phyloP scores from a whole-genome alignment of 139 green algal species.

The Chlamydomonas eustigma region DNA sequence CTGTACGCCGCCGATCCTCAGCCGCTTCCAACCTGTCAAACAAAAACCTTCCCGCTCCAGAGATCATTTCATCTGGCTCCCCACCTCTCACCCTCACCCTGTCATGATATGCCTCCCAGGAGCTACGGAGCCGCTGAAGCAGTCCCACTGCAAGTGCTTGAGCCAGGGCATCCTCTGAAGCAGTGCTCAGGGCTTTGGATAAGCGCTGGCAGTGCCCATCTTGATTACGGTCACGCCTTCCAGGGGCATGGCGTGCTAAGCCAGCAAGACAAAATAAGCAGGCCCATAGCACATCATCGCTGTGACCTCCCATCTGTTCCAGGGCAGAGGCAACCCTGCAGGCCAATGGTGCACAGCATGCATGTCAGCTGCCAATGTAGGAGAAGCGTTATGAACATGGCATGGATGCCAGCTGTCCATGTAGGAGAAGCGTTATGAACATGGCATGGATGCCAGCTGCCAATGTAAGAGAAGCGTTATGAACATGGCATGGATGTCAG shows the following conservation, averaged over 20 bases:
- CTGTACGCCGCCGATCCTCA: no score
- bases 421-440: neutral
- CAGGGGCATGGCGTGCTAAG: neutral
- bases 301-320: neutral
- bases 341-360: neutral
- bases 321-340: neutral
- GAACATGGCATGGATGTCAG: no score
- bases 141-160: neutral
- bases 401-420: neutral
- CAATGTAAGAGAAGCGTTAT: no score
- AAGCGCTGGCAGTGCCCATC: neutral
- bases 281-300: slow-evolving; percentile 10
- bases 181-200: neutral
- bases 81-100: neutral
- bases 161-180: neutral
- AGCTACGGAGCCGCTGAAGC: neutral
- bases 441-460: no score
- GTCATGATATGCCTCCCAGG: neutral
- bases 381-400: neutral
- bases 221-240: neutral
- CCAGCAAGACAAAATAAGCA: slow-evolving; percentile 8
- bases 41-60: neutral
- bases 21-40: neutral
- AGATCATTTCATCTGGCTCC: slow-evolving; percentile 1
- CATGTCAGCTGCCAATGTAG: neutral